Evolutionary conservation across 306 rosid genomes (phyloP), one percentile per base, ranked within the genome.

Genomic region (Potentilla sterilis): DNA sequence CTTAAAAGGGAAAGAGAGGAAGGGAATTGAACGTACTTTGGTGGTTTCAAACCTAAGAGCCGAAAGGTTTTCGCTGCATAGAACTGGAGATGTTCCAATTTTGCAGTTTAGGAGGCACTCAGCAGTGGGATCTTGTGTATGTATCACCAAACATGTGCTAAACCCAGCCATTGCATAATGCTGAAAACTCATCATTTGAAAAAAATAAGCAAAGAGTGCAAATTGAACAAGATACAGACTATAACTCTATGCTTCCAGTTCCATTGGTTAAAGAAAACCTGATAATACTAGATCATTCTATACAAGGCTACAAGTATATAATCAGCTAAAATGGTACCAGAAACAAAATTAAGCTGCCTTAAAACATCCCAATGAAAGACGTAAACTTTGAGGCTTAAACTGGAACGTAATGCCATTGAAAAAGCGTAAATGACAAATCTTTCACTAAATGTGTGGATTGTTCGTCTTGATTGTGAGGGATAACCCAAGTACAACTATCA

Each of bases 31-130:
- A 86, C 93, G 49, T 83, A 95, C 98, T 87, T 87, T 86, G 68
- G 96, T 90, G 79, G 96, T 95, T 83, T 95, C 93, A 86, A 95
- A 86, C 93, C 97, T 90, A 83, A 95, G 86, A 74, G 92, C 97
- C 4, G 96, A 90, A 76, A 92, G 97, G 84, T 95, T 92, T 77
- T 63, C 73, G 71, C 73, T 52, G 90, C 97, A 94, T 55, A 15
- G 24, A 9, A 86, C 81, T n/a, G 83, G 87, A 72, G 96, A 83
- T 75, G 78, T 84, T 85, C 98, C 96, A 73, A 94, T 94, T 83
- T 94, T 92, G 80, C 95, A 86, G 72, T 86, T 80, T 32, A 94
- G 89, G 73, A 92, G 93, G 79, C 81, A 86, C 79, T 94, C 97
- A 54, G 96, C 90, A 49, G 97, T 86, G 16, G 92, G 85, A 84